Conservation (phyloP, 495 filamentous ascomycete genomes). For the Trichoderma parareesei region DNA sequence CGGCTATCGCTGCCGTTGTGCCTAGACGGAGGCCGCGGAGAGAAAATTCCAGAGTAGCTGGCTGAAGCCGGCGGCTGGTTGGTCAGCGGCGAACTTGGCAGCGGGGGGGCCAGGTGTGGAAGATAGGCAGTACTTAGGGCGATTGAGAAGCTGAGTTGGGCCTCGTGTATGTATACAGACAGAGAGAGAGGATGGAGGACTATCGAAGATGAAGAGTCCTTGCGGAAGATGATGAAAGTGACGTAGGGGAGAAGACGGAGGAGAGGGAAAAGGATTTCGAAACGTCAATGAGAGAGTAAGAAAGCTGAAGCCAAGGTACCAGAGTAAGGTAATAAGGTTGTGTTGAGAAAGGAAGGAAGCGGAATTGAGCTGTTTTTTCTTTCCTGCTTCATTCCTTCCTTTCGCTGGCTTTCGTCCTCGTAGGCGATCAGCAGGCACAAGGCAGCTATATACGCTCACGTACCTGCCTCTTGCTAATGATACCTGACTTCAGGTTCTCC, state of each 20-base stretch:
- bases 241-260: not conserved
- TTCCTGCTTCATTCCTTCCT: not conserved
- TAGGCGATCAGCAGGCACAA: not conserved
- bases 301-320: too few relatives aligned
- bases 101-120: not conserved
- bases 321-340: too few relatives aligned
- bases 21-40: constrained; percentile 1
- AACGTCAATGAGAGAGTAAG: too few relatives aligned
- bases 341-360: not conserved
- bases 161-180: not conserved
- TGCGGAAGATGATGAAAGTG: too few relatives aligned
- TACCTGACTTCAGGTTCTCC: too few relatives aligned
- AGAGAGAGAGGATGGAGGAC: not conserved
- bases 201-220: too few relatives aligned
- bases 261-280: not conserved
- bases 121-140: not conserved
- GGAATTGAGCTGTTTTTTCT: not conserved
- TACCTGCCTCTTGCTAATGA: not conserved
- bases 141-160: not conserved
- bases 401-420: not conserved
- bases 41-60: not conserved
- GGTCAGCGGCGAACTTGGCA: constrained; percentile 7
- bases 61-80: not conserved
- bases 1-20: not conserved
- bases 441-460: not conserved